Evolutionary conservation across 176 grass and related monocot species (phyloP), one percentile per base, ranked within the genome.

Genomic region (Stipa capillata): DNA sequence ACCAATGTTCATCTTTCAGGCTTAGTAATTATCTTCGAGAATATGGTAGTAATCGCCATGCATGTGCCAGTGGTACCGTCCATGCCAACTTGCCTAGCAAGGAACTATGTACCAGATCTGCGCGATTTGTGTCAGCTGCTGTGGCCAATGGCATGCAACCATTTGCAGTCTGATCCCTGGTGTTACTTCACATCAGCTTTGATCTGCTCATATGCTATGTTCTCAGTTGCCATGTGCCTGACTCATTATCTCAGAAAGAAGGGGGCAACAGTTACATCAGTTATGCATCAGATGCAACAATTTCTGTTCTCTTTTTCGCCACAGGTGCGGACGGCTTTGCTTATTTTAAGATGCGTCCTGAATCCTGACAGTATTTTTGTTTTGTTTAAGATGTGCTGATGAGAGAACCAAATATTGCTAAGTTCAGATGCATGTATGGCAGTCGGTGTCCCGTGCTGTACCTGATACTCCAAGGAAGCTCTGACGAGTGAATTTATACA

Each of bases 211-310:
- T 34, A 69, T 62, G 73, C 74, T 45, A 56, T 68, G 33, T 65
- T 78, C 79, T 79, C 40, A 69, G 49, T 27, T 41, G 28, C 65
- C 73, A 83, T 78, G 66, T 73, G 84, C 64, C 39, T 42, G 57
- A 9, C 21, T 47, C 36, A 15, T 57, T 37, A 70, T 65, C 66
- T 55, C 37, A 72, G 79, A 69, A 72, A 72, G 37, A 83, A 54
- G 2, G 48, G 7, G 40, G 31, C 66, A 79, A 83, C 66, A 49
- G 57, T 83, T 83, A 43, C 68, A 73, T 59, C 66, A 73, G 67
- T 67, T 74, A 51, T 51, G 57, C 59, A 79, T 28, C 70, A 58
- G 58, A 50, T 74, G 32, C 68, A 58, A 73, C 20, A 14, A 83
- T 54, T 39, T 58, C 6, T 3, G 28, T n/a, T n/a, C n/a, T n/a